Conservation (phyloP, 306 rosid species). For the Prunus dulcis region DNA sequence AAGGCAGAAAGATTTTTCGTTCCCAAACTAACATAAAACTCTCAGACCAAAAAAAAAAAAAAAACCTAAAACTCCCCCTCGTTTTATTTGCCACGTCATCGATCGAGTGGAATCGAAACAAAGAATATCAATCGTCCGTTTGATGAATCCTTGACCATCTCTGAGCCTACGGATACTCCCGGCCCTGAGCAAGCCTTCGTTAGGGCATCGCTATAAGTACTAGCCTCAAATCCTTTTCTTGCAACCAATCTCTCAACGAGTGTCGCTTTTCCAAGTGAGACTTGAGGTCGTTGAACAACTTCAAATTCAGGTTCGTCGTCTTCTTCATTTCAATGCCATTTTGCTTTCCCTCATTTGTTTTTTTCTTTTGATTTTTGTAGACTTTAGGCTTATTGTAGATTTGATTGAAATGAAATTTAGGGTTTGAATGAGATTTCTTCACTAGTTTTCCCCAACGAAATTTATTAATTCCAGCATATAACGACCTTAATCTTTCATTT, state of each 20-base stretch:
- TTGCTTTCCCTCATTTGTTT: not conserved
- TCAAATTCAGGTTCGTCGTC: not conserved
- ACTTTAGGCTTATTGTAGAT: not conserved
- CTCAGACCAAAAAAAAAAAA: no score
- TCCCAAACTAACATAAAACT: not conserved
- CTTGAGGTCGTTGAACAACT: not conserved
- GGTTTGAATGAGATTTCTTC: not conserved
- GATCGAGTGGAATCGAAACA: not conserved
- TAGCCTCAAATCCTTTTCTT: not conserved
- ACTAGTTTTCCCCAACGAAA: not conserved
- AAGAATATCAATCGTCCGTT: not conserved
- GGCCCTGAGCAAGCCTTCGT: not conserved
- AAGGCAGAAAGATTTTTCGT: not conserved
- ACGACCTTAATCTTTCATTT: not conserved
- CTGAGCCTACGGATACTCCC: not conserved
- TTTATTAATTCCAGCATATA: not conserved
- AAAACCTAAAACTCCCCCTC: not conserved
- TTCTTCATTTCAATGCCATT: not conserved
- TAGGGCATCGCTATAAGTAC: not conserved
- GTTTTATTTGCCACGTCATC: conserved; percentile 14
- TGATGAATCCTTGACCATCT: not conserved
- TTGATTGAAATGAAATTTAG: not conserved
- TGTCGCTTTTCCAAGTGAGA: not conserved
- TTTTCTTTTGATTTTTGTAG: not conserved
- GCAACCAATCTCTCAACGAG: not conserved